A percentile compares a stretch with the other conserved stretches of the same genome.
phyloP scores from a whole-genome alignment of 1,284 basidiomycete genomes.

The Cryptococcus maquisensis region DNA sequence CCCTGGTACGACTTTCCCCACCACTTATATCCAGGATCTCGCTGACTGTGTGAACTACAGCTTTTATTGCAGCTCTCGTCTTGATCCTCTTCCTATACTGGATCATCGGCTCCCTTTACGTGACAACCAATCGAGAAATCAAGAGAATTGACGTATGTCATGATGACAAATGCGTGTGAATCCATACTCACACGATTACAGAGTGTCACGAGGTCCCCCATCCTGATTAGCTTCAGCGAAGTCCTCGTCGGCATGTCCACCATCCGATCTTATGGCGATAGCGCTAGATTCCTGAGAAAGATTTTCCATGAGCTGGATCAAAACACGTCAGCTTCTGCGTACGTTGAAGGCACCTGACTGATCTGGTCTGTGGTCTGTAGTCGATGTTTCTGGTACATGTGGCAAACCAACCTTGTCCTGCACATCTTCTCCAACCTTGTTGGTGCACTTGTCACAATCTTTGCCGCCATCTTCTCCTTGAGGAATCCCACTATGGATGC shows the following conservation, averaged over 20 bases:
- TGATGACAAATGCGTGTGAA: background rate
- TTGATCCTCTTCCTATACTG: constrained; percentile 50
- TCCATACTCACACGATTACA: background rate
- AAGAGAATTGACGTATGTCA: constrained; percentile 53
- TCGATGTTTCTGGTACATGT: constrained; percentile 46
- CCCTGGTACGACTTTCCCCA: constrained; percentile 23
- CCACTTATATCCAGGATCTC: constrained; percentile 9
- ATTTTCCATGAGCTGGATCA: constrained; percentile 50
- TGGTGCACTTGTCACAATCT: constrained; percentile 50
- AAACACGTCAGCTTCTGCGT: constrained; percentile 40
- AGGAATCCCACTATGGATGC: constrained; percentile 43
- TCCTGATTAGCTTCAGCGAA: constrained; percentile 55
- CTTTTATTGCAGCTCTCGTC: constrained; percentile 48
- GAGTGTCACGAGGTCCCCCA: constrained; percentile 53
- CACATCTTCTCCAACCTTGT: constrained; percentile 50
- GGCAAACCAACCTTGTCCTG: constrained; percentile 51
- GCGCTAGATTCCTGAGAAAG: constrained; percentile 50
- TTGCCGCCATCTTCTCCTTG: constrained; percentile 50
- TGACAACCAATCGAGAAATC: constrained; percentile 52
- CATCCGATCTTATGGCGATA: constrained; percentile 54
- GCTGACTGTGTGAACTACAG: constrained; percentile 1
- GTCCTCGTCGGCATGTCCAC: constrained; percentile 51
- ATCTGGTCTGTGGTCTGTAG: constrained; percentile 13
- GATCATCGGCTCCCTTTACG: constrained; percentile 49
- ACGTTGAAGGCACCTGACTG: constrained; percentile 9